Base-by-base conservation (phyloP, 495 filamentous ascomycete species). In the Hypoxylon fragiforme region DNA sequence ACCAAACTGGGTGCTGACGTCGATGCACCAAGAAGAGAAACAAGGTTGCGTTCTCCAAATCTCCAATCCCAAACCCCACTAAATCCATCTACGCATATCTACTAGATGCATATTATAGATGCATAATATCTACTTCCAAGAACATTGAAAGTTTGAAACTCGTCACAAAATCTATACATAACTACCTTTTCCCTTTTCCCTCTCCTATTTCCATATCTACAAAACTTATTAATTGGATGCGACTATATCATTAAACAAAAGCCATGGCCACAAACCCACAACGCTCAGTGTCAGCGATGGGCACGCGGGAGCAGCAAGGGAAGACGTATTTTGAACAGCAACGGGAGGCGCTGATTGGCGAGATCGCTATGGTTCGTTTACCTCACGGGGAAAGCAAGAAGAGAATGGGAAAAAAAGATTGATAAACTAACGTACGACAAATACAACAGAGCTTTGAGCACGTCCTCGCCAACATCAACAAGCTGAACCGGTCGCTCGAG, bases 401-500 rank as follows among this genome's bases (percentile, higher is more conserved):
- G 11, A n/a, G 26, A 26, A 36, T 8, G 34, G 21, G 8, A 40
- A 32, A 21, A 4, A 21, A n/a, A 12, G 14, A 48, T 37, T 7
- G 14, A 44, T 3, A 31, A 31, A 21, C 32, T 35, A 36, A 47
- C 30, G 36, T 2, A 4, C 31, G n/a, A 7, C 26, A 28, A 13
- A 1, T 30, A 36, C 42, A 57, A 19, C 54, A 95, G 90, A 86
- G 84, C 68, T 88, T 98, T 71, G 94, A 98, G 59, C 83, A 92
- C 64, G 92, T 97, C 39, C 87, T 98, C 43, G 89, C 91, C 57
- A 96, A 96, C 63, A 90, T 97, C 71, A 98, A 98, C 70, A 89
- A 91, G 56, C 74, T 98, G 43, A 98, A 97, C 70, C 87, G 94
- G 21, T 89, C 85, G 28, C 72, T 98, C 24, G 94, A 98, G 67